Percentiles rank a stretch among this genome's conserved stretches.
These are phyloP conservation scores for Candida gigantensis DNA, from an alignment of 1,139 yeast species.

Conservation along the genomic window DNA sequence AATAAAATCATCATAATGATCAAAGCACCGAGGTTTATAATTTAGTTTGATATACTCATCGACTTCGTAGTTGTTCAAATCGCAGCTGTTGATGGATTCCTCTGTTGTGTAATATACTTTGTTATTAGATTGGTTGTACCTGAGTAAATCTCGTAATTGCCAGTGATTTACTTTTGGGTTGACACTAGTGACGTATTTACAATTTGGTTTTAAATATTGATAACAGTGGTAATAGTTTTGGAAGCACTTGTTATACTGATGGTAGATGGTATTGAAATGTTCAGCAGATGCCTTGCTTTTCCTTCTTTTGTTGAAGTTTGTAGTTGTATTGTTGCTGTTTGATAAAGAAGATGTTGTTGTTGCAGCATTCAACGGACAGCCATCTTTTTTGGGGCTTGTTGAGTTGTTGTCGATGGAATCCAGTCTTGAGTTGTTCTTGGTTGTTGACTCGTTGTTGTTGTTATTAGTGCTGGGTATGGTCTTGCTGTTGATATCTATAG, in stretches of 20 bases:
- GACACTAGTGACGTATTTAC: constrained; percentile 35
- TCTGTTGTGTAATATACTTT: constrained; percentile 35
- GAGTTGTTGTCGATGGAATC: no score
- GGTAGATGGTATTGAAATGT: constrained; percentile 10
- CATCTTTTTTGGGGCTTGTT: no score
- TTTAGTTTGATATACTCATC: constrained; percentile 45
- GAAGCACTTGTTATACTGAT: constrained; percentile 36
- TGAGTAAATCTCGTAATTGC: constrained; percentile 81
- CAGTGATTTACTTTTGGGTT: constrained; percentile 62
- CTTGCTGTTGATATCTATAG: no score
- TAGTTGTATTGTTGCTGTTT: not conserved
- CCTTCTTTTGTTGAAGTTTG: constrained; percentile 3
- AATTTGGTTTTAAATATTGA: constrained; percentile 39
- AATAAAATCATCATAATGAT: constrained; percentile 52
- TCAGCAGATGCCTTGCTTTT: constrained; percentile 2
- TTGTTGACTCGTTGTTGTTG: no score
- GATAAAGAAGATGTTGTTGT: no score
- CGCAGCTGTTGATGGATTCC: constrained; percentile 30
- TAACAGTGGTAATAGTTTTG: constrained; percentile 49
- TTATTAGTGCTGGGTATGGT: no score
- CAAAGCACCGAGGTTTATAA: constrained; percentile 69
- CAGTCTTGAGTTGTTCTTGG: no score
- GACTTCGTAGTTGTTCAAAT: constrained; percentile 19
- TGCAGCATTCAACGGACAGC: no score
- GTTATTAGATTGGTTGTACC: constrained; percentile 35